Percentiles rank a stretch among this genome's conserved stretches.
phyloP scores from a whole-genome alignment of 202 grass and related monocot genomes.

The Elaeis oleifera region DNA sequence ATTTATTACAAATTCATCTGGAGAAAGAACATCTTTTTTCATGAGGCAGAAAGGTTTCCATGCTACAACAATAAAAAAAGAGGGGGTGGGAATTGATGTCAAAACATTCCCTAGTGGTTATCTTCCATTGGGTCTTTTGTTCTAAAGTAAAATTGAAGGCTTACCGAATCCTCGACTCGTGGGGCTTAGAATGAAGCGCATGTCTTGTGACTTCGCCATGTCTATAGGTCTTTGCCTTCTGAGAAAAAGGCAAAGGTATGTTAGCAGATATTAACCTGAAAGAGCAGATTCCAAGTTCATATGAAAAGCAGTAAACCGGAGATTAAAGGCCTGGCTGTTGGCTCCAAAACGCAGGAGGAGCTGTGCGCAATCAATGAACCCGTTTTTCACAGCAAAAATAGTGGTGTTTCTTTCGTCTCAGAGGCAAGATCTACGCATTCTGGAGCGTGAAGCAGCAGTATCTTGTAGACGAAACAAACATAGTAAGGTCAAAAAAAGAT shows the following conservation, averaged over 20 bases:
- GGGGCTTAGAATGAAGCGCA: constrained; percentile 49
- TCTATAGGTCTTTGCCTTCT: constrained; percentile 57
- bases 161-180: constrained; percentile 36
- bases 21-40: no score
- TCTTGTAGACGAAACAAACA: constrained; percentile 33
- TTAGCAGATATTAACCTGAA: not conserved
- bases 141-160: not conserved
- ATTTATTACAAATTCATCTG: no score
- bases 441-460: constrained; percentile 42
- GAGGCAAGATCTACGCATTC: constrained; percentile 52
- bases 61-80: no score
- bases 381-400: constrained; percentile 54
- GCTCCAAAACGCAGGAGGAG: constrained; percentile 46
- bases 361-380: constrained; percentile 39
- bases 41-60: no score
- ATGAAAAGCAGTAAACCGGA: constrained; percentile 27
- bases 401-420: constrained; percentile 59
- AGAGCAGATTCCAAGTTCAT: not conserved
- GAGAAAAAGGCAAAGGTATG: constrained; percentile 16
- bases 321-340: constrained; percentile 40
- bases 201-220: constrained; percentile 48
- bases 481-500: not conserved
- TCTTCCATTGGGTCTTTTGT: no score
- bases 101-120: no score
- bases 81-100: no score